These are phyloP conservation scores for Cladorrhinum sp. DNA, from an alignment of 2,329 filamentous ascomycete species.

Conservation along the genomic window DNA sequence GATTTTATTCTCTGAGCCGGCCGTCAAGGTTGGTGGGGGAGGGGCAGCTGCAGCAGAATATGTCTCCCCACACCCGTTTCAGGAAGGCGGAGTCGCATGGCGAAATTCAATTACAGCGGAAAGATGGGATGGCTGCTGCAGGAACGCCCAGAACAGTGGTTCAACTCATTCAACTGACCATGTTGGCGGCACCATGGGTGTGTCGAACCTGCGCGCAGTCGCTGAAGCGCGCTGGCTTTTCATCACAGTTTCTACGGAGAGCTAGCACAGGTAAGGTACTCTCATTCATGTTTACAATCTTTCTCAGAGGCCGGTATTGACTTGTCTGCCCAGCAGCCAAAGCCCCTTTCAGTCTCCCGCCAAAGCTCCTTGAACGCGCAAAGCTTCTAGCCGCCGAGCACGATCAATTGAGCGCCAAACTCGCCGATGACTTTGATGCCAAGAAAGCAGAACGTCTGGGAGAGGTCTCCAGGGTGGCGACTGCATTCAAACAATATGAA, in stretches of 20 bases:
- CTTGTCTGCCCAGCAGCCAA: constrained; percentile 22
- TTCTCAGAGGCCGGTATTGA: constrained; percentile 13
- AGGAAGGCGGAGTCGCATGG: background rate
- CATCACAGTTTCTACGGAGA: constrained; percentile 37
- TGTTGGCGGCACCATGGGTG: constrained; percentile 49
- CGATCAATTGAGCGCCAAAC: constrained; percentile 47
- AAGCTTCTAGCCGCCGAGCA: constrained; percentile 57
- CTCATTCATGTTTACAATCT: background rate
- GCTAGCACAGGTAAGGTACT: constrained; percentile 47
- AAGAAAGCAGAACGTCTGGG: constrained; percentile 58
- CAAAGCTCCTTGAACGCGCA: constrained; percentile 59
- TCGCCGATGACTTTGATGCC: constrained; percentile 54
- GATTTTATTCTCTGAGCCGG: background rate
- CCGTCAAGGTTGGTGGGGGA: constrained; percentile 18
- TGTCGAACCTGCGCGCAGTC: constrained; percentile 49
- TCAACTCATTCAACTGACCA: constrained; percentile 21
- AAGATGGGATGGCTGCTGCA: background rate
- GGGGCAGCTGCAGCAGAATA: constrained; percentile 14
- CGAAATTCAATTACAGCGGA: background rate
- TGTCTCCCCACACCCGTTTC: background rate
- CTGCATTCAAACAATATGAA: constrained; percentile 59
- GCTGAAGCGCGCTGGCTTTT: constrained; percentile 30
- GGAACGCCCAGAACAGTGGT: background rate
- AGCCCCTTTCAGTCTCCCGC: constrained; percentile 41
- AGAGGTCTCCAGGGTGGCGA: constrained; percentile 57